phyloP scores from a whole-genome alignment of 352 stramenopile species.

The Phytophthora nicotianae region DNA sequence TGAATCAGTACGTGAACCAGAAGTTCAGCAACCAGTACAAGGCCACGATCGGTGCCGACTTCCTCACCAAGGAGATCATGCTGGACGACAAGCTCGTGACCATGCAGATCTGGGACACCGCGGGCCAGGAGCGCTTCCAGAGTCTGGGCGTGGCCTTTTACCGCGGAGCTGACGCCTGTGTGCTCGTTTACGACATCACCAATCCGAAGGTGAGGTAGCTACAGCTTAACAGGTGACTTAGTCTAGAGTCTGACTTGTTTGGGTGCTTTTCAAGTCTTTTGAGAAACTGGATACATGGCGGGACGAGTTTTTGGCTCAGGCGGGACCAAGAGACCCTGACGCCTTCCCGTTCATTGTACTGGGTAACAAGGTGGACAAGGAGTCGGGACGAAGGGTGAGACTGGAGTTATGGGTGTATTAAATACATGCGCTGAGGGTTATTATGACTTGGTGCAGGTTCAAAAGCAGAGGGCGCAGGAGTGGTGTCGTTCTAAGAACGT shows the following conservation, averaged over 20 bases:
- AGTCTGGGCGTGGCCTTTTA: constrained; percentile 98
- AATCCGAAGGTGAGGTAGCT: constrained; percentile 83
- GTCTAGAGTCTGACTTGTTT: background rate
- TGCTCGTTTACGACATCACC: constrained; percentile 99
- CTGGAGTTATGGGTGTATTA: background rate
- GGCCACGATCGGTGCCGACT: constrained; percentile 99
- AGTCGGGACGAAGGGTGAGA: constrained; percentile 74
- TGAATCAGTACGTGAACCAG: constrained; percentile 99
- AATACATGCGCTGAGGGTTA: background rate
- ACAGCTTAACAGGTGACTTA: background rate
- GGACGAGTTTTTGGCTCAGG: constrained; percentile 96
- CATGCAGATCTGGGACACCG: constrained; percentile 99
- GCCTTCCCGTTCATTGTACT: constrained; percentile 98
- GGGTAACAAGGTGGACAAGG: constrained; percentile 99
- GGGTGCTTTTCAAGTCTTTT: constrained; percentile 81
- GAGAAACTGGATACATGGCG: constrained; percentile 98
- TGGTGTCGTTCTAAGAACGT: constrained; percentile 93
- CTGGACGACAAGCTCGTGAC: constrained; percentile 96
- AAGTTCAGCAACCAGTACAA: constrained; percentile 99
- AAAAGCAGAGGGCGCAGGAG: constrained; percentile 90
- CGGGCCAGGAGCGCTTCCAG: constrained; percentile 98
- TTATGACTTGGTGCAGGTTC: constrained; percentile 45
- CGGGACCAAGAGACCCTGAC: constrained; percentile 88
- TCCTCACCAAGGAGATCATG: constrained; percentile 97
- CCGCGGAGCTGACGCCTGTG: constrained; percentile 96